phyloP scores from a whole-genome alignment of 2,329 filamentous ascomycete genomes.

The Alternaria sp. region DNA sequence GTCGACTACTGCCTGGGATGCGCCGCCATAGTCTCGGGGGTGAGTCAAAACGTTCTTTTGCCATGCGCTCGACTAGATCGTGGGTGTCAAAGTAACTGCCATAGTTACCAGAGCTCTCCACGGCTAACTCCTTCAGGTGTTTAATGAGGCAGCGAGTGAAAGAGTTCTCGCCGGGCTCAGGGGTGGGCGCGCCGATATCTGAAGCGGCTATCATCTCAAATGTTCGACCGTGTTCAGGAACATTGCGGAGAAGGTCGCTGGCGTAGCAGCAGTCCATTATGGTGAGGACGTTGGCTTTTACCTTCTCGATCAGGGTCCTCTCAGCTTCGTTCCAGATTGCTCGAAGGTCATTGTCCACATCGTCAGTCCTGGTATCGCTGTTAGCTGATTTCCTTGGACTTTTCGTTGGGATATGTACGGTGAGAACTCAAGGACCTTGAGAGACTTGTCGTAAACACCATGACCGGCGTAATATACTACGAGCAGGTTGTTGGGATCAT shows the following conservation, averaged over 20 bases:
- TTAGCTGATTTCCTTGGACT: not conserved
- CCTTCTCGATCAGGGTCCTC: constrained; percentile 11
- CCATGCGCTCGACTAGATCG: not conserved
- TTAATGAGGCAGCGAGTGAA: not conserved
- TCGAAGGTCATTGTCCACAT: not conserved
- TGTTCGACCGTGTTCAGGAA: constrained; percentile 6
- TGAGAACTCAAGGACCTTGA: not conserved
- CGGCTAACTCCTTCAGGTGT: not conserved
- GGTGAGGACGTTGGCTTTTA: constrained; percentile 25
- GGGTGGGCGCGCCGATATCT: not conserved
- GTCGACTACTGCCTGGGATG: constrained; percentile 5
- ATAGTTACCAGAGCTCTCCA: not conserved
- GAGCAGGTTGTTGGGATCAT: not conserved
- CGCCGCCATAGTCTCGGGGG: not conserved
- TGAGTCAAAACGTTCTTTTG: not conserved
- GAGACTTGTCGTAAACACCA: not conserved
- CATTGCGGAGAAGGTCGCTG: constrained; percentile 21
- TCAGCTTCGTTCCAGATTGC: constrained; percentile 2
- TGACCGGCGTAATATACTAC: not conserved
- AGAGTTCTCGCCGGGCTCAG: not conserved
- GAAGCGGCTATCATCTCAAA: constrained; percentile 11
- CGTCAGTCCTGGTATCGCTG: not conserved
- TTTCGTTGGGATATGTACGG: not conserved
- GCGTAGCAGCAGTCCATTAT: constrained; percentile 39
- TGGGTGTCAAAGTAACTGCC: not conserved